phyloP scores from a whole-genome alignment of 257 asterid species.

The Lithospermum erythrorhizon region DNA sequence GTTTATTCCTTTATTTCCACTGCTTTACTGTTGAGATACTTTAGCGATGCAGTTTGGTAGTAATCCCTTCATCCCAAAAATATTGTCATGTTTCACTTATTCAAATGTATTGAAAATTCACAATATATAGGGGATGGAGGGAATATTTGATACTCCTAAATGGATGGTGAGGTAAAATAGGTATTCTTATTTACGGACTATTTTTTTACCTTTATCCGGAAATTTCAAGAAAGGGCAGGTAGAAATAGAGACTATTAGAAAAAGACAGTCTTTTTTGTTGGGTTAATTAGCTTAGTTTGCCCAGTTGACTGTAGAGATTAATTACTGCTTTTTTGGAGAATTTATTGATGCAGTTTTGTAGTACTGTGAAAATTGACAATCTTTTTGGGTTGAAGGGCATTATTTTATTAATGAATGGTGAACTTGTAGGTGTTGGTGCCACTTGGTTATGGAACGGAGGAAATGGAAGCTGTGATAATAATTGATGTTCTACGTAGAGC shows the following conservation, averaged over 20 bases:
- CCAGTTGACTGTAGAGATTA: not conserved
- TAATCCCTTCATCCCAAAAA: no score
- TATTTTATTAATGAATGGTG: not conserved
- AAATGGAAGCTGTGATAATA: slow-evolving; percentile 88
- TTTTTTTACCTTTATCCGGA: not conserved
- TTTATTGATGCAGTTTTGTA: not conserved
- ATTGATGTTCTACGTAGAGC: slow-evolving; percentile 75
- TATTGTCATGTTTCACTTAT: no score
- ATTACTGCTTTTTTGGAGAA: not conserved
- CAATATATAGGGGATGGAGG: no score
- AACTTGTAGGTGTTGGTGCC: slow-evolving; percentile 72
- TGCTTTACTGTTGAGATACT: not conserved
- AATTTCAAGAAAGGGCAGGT: not conserved
- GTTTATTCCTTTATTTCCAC: not conserved
- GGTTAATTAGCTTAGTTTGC: not conserved
- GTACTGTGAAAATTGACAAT: not conserved
- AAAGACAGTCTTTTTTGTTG: not conserved
- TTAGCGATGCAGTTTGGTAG: not conserved
- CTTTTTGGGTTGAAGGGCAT: not conserved
- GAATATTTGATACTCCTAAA: no score
- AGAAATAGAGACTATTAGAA: not conserved
- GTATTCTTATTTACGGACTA: no score
- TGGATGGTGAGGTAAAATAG: not conserved
- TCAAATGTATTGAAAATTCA: no score
- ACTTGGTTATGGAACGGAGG: slow-evolving; percentile 83